Conservation (phyloP, 140 eudicot species). For the Anethum foeniculum region DNA sequence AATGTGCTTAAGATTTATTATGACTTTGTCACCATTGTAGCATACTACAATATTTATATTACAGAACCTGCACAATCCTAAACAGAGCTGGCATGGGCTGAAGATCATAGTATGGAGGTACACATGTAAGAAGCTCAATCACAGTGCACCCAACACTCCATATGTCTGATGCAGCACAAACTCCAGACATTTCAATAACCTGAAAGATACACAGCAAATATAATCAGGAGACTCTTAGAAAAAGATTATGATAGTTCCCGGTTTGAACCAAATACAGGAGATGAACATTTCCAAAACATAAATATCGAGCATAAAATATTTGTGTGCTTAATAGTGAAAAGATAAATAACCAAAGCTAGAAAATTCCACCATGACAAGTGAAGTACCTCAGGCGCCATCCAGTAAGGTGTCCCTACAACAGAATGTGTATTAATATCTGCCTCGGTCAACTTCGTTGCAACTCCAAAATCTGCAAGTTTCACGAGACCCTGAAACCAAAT, state of each 20-base stretch:
- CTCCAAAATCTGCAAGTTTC: slow-evolving; percentile 99
- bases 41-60: not conserved
- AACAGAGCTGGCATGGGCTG: slow-evolving; percentile 99
- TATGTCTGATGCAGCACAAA: slow-evolving; percentile 99
- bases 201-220: slow-evolving; percentile 25
- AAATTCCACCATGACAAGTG: not conserved
- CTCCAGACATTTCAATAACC: slow-evolving; percentile 99
- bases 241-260: not conserved
- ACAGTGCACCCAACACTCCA: slow-evolving; percentile 99
- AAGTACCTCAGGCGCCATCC: slow-evolving; percentile 99
- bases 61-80: slow-evolving; percentile 87
- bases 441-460: slow-evolving; percentile 90
- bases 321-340: not conserved
- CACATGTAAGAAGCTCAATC: slow-evolving; percentile 92
- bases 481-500: slow-evolving; percentile 79
- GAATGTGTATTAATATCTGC: slow-evolving; percentile 99
- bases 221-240: not conserved
- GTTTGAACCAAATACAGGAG: not conserved
- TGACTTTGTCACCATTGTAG: not conserved
- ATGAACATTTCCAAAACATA: not conserved
- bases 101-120: slow-evolving; percentile 97
- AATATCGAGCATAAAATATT: not conserved
- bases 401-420: slow-evolving; percentile 99
- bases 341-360: not conserved
- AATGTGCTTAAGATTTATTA: not conserved